A percentile compares a stretch with the other conserved stretches of the same genome.
These are phyloP conservation scores for Wickerhamomyces chambardii DNA, from an alignment of 805 yeast species.

Conservation along the genomic window DNA sequence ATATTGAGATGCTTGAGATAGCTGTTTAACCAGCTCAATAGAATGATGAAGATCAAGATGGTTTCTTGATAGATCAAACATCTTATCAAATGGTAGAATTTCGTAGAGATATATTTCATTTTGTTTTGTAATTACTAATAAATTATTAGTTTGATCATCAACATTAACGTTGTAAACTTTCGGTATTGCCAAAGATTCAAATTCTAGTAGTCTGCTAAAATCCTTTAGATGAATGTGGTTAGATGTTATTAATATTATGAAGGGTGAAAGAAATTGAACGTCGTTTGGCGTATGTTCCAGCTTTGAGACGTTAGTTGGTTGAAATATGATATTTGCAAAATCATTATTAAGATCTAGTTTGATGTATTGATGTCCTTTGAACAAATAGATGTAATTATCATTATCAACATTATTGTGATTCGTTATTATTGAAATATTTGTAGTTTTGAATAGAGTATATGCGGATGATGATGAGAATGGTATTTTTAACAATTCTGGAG, in stretches of 20 bases:
- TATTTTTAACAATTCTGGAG: no score
- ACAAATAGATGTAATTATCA: no score
- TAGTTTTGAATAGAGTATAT: not conserved
- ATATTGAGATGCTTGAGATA: conserved; percentile 15
- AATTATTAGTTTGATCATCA: no score
- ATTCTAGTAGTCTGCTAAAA: conserved; percentile 23
- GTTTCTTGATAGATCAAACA: conserved; percentile 24
- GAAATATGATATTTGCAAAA: no score
- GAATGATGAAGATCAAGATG: conserved; percentile 9
- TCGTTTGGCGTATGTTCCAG: conserved; percentile 2
- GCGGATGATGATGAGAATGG: not conserved
- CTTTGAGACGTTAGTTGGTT: no score
- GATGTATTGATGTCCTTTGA: not conserved
- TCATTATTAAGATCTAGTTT: not conserved
- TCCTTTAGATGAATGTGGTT: conserved; percentile 28
- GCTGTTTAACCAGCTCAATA: conserved; percentile 28
- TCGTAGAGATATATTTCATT: no score
- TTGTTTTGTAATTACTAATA: no score
- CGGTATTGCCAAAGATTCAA: conserved; percentile 23
- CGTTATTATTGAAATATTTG: not conserved
- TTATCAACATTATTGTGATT: not conserved
- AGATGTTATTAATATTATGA: conserved; percentile 3
- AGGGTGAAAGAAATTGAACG: conserved; percentile 1
- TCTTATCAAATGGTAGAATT: not conserved
- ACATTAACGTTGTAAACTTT: conserved; percentile 1